Base-by-base conservation (phyloP, 345 rosid species). In the Euphorbia pulcherrima region DNA sequence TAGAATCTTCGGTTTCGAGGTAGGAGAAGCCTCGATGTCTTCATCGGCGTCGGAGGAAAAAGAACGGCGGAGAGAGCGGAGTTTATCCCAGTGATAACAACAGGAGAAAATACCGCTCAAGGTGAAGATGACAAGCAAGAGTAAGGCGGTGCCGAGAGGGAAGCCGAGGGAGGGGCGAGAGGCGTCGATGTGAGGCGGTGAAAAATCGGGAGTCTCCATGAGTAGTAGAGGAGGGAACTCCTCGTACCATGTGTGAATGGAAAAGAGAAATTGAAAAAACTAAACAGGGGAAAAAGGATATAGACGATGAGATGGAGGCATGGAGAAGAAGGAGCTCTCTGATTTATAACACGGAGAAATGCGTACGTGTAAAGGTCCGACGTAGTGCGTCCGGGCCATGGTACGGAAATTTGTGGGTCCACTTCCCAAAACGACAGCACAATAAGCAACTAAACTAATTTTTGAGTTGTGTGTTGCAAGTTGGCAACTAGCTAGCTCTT, bases 11-110 rank as follows among this genome's bases (percentile, higher is more conserved):
- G 86, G 67, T 57, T 88, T 88, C 13, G 76, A 73, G 17, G 76
- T 72, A 1, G 90, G 87, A 4, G 85, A 82, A 6, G 85, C 80
- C 54, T 84, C 92, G 61, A 80, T 60, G n/a, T n/a, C n/a, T n/a
- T n/a, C n/a, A 41, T 80, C 91, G 26, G 77, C 27, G 51, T 78
- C 74, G 14, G n/a, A n/a, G n/a, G n/a, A n/a, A n/a, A n/a, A n/a
- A n/a, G n/a, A n/a, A n/a, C 85, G 87, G 60, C 97, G 98, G 81
- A 90, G 82, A 40, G 97, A 88, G 21, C 90, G 80, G 79, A 88
- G 81, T 81, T 90, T 93, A 60, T 93, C 98, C 98, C 97, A 88
- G 75, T 93, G 98, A 83, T 93, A 93, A 76, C 98, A 93, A 70
- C 98, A 93, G 65, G 98, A 93, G 88, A 93, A 88, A 72, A 93